A percentile compares a stretch with the other conserved stretches of the same genome.
Conservation (phyloP, 441 rosid genomes). For the Pelargonium exstipulatum region DNA sequence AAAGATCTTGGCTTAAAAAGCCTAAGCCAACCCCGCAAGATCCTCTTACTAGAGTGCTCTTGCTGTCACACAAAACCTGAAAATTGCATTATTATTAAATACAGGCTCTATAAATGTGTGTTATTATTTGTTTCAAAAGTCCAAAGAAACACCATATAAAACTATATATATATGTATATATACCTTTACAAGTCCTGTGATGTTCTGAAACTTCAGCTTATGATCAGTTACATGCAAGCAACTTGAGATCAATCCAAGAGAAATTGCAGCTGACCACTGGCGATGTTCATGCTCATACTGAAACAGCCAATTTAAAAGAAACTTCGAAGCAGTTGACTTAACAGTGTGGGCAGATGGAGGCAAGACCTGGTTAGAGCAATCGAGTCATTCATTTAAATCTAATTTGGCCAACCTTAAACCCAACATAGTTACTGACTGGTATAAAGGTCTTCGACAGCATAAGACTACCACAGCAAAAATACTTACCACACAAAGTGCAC, state of each 20-base stretch:
- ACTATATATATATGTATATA: conserved; percentile 33
- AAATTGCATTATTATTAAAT: conserved; percentile 22
- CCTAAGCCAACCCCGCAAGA: conserved; percentile 94
- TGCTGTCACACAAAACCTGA: conserved; percentile 80
- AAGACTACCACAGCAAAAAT: conserved; percentile 15
- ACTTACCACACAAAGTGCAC: conserved; percentile 75
- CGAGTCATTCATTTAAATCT: conserved; percentile 15
- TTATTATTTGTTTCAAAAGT: neutral
- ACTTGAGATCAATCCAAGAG: conserved; percentile 79
- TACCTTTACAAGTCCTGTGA: conserved; percentile 71
- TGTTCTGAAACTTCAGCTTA: conserved; percentile 64
- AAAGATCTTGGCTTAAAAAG: conserved; percentile 76
- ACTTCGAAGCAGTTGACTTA: conserved; percentile 73
- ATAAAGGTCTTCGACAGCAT: conserved; percentile 13
- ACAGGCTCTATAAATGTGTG: neutral
- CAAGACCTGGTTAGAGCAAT: conserved; percentile 52
- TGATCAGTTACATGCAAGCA: conserved; percentile 79
- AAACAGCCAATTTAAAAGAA: conserved; percentile 70
- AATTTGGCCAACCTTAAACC: neutral
- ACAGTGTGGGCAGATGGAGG: conserved; percentile 74
- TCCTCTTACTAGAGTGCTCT: conserved; percentile 81
- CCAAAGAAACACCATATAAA: conserved; percentile 17
- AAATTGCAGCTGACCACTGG: conserved; percentile 91
- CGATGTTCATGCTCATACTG: conserved; percentile 85
- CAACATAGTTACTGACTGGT: neutral